A percentile compares a stretch with the other conserved stretches of the same genome.
These are phyloP conservation scores for Coprinopsis marcescibilis DNA, from an alignment of 768 basidiomycete species.

Conservation along the genomic window DNA sequence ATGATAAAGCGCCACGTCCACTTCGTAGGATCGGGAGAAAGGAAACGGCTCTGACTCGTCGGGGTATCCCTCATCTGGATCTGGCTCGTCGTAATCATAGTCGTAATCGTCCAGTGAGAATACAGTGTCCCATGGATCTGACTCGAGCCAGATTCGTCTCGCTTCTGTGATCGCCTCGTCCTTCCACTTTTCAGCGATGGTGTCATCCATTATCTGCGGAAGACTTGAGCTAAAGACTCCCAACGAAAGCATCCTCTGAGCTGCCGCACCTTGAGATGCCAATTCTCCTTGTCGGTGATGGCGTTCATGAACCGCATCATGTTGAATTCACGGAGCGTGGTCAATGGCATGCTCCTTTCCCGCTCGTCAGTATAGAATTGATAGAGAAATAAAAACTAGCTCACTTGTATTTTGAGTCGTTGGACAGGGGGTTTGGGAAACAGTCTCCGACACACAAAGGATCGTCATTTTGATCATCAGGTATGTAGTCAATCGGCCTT, in stretches of 20 bases:
- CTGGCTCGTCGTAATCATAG: neutral
- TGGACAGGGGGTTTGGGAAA: neutral
- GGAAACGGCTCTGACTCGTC: too few species aligned
- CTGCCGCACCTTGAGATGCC: constrained; percentile 20
- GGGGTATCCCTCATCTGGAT: too few species aligned
- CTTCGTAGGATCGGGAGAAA: too few species aligned
- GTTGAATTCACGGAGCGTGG: constrained; percentile 19
- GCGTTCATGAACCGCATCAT: constrained; percentile 22
- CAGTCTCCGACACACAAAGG: neutral
- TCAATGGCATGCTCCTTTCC: constrained; percentile 2
- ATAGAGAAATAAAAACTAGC: neutral
- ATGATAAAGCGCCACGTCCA: neutral
- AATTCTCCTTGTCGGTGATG: constrained; percentile 22
- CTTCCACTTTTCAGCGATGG: constrained; percentile 15
- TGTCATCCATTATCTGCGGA: constrained; percentile 16
- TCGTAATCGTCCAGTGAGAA: too few species aligned
- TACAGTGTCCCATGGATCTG: too few species aligned
- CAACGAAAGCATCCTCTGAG: neutral
- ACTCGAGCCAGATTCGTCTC: neutral
- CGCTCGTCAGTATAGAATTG: neutral
- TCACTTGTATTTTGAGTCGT: neutral
- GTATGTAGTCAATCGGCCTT: neutral
- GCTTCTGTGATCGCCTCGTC: constrained; percentile 7
- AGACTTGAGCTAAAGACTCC: too few species aligned
- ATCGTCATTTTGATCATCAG: neutral